A percentile compares a stretch with the other conserved stretches of the same genome.
Conservation (phyloP, 1,139 yeast genomes). For the Hemisphaericaspora xylofermentans region DNA sequence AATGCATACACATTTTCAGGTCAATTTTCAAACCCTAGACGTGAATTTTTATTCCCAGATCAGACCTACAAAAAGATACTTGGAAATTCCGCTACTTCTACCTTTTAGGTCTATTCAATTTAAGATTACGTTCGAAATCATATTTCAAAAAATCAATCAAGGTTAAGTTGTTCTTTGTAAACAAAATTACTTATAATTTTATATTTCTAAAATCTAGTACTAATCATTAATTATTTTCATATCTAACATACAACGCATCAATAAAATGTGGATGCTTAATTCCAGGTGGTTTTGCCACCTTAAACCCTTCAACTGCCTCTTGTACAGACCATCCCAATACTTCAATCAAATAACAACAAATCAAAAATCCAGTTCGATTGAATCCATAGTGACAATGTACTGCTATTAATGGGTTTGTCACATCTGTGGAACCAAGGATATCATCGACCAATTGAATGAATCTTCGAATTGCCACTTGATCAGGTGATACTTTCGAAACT, state of each 20-base stretch:
- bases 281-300: slow-evolving; percentile 63
- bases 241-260: slow-evolving; percentile 70
- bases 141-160: too few relatives aligned
- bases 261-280: slow-evolving; percentile 77
- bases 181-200: too few relatives aligned
- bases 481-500: slow-evolving; percentile 76
- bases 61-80: too few relatives aligned
- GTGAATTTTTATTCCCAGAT: too few relatives aligned
- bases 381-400: slow-evolving; percentile 85
- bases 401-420: slow-evolving; percentile 45
- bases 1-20: too few relatives aligned
- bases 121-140: too few relatives aligned
- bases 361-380: slow-evolving; percentile 74
- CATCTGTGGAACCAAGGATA: slow-evolving; percentile 30
- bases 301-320: slow-evolving; percentile 65
- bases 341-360: slow-evolving; percentile 69
- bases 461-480: slow-evolving; percentile 54
- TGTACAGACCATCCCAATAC: slow-evolving; percentile 56
- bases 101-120: too few relatives aligned
- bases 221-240: slow-evolving; percentile 28
- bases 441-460: slow-evolving; percentile 57
- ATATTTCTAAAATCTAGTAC: too few relatives aligned
- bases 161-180: too few relatives aligned
- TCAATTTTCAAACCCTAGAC: too few relatives aligned
- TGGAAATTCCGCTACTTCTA: too few relatives aligned